These are phyloP conservation scores for Boletus albobrunnescens DNA, from an alignment of 1,284 basidiomycete genomes.

Conservation along the genomic window DNA sequence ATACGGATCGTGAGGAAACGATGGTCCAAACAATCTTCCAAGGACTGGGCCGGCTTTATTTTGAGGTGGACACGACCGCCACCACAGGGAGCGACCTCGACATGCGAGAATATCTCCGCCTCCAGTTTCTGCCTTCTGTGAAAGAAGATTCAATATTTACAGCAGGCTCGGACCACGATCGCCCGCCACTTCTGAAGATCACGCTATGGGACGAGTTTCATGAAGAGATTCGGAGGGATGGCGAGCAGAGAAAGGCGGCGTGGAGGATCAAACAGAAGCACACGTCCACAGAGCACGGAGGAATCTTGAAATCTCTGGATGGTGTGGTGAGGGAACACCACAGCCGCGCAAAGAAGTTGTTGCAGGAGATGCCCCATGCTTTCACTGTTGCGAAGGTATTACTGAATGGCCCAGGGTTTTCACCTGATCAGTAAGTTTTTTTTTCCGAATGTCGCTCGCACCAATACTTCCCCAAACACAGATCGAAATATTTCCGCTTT, in stretches of 20 bases:
- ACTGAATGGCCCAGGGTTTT: conserved; percentile 1
- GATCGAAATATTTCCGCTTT: conserved; percentile 7
- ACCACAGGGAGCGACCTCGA: neutral
- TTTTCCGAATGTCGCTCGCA: neutral
- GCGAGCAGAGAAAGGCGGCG: neutral
- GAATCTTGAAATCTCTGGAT: conserved; percentile 3
- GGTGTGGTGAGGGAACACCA: conserved; percentile 1
- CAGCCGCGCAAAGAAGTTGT: neutral
- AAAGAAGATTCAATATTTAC: neutral
- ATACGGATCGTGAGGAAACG: neutral
- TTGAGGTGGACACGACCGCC: conserved; percentile 2
- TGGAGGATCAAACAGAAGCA: conserved; percentile 3
- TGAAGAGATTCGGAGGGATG: neutral
- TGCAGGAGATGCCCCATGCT: neutral
- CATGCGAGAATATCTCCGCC: conserved; percentile 2
- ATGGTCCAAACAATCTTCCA: conserved; percentile 9
- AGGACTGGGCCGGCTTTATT: conserved; percentile 1
- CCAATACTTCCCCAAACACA: neutral
- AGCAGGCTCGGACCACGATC: neutral
- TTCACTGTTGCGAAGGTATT: conserved; percentile 7
- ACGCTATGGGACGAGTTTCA: conserved; percentile 12
- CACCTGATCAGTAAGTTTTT: conserved; percentile 1
- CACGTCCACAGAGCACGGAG: neutral
- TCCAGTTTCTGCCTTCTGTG: conserved; percentile 1
- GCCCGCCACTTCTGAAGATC: conserved; percentile 4